Evolutionary conservation across 2,329 filamentous ascomycete genomes (phyloP).

Genomic region (Cordyceps farinosa): DNA sequence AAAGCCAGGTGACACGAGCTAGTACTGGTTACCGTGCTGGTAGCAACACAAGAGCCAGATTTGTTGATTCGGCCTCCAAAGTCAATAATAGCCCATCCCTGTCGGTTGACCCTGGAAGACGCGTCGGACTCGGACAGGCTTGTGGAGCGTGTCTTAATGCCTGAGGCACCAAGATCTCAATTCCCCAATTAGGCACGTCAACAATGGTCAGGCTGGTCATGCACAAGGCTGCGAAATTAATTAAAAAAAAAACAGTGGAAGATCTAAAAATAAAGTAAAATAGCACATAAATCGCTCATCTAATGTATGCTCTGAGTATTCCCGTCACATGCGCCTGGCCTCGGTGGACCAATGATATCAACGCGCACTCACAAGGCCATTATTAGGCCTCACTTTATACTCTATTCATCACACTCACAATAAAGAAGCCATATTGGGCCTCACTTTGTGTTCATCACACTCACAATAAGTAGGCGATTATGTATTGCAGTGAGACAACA

Average conservation of each 20-base stretch:
- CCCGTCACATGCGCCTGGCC: neutral
- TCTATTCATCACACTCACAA: neutral
- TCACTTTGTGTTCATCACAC: too few relatives aligned
- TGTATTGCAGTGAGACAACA: too few relatives aligned
- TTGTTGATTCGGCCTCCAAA: slow-evolving; percentile 10
- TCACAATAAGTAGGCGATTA: too few relatives aligned
- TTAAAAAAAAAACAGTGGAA: neutral
- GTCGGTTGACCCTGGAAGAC: slow-evolving; percentile 13
- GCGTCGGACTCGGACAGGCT: slow-evolving; percentile 7
- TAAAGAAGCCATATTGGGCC: too few relatives aligned
- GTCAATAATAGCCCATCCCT: slow-evolving; percentile 9
- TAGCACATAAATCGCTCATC: neutral
- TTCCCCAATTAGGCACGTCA: neutral
- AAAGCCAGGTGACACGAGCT: slow-evolving; percentile 8
- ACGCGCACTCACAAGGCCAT: neutral
- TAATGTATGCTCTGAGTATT: neutral
- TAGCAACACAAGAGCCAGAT: neutral
- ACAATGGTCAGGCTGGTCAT: neutral
- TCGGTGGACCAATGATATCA: neutral
- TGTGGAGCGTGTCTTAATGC: slow-evolving; percentile 16
- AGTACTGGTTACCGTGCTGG: neutral
- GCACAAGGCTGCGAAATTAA: neutral
- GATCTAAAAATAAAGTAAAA: neutral
- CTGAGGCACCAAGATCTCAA: slow-evolving; percentile 14
- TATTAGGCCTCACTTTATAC: neutral